These are phyloP conservation scores for Claviceps sorghi DNA, from an alignment of 2,329 filamentous ascomycete species.

Conservation along the genomic window DNA sequence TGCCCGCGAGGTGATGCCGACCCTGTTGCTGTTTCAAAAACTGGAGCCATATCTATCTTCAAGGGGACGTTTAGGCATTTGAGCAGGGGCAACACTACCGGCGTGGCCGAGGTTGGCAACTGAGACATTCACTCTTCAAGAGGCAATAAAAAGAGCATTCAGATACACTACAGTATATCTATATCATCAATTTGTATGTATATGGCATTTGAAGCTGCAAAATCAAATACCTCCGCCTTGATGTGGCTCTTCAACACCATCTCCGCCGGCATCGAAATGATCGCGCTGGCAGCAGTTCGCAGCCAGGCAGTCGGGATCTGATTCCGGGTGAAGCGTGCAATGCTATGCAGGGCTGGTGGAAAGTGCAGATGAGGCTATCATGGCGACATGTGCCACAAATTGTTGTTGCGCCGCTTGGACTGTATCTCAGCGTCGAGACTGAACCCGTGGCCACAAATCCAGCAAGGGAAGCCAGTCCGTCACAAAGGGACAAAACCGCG, in stretches of 20 bases:
- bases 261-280: neutral
- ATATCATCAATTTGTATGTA: too few relatives aligned
- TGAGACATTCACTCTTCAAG: slow-evolving; percentile 3
- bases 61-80: neutral
- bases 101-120: neutral
- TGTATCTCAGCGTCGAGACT: neutral
- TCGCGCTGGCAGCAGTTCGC: neutral
- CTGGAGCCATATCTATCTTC: neutral
- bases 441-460: neutral
- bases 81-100: neutral
- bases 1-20: neutral
- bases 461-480: neutral
- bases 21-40: neutral
- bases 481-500: neutral
- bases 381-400: neutral
- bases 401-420: neutral
- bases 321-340: neutral
- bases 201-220: neutral
- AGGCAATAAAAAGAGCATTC: neutral
- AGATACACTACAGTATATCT: neutral
- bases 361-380: neutral
- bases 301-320: slow-evolving; percentile 2
- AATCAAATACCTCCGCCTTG: neutral
- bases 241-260: neutral
- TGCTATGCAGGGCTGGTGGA: neutral